Base-by-base conservation (phyloP, 768 basidiomycete genomes). In the Tephrocybe sp. region DNA sequence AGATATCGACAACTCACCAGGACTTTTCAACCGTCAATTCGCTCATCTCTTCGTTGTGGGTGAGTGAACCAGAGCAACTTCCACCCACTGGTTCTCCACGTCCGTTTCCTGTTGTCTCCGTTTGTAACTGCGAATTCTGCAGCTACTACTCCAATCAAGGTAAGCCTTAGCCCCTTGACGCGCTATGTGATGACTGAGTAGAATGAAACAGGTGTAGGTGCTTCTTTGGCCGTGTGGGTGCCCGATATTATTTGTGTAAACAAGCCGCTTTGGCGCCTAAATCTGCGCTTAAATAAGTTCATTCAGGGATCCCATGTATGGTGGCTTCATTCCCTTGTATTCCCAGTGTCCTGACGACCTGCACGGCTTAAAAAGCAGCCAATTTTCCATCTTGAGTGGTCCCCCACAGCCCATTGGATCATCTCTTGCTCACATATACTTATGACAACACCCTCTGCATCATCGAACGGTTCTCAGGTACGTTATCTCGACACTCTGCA, bases 161-260 rank as follows among this genome's bases (percentile, higher is more conserved):
- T 45, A 24, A 40, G 50, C n/a, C 18, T 31, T 23, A 49, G 33
- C 25, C n/a, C 16, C 34, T 34, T 34, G 36, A 18, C 9, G 11
- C 15, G 9, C 29, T 37, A 7, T 27, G 8, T 52, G 9, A 27
- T 22, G 25, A 23, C 42, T 40, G 42, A 55, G 33, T 36, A 19
- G 22, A 19, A 40, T 25, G 31, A 16, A 19, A 53, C 31, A 55
- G 53, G 64, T 67, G 66, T 67, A 57, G 64, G 64, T 62, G 61
- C 59, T 54, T 64, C 61, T 68, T 70, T 68, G 63, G 61, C 60
- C 46, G 61, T 71, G 69, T 69, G 68, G 69, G 67, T 57, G 69
- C 57, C 56, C 45, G 54, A 54, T 42, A 59, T 62, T 65, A 68
- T 67, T 69, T 73, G 64, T 59, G 59, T 58, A 66, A 67, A 66